These are phyloP conservation scores for Phoenix roebelenii DNA, from an alignment of 176 grass and related monocot genomes.

Conservation along the genomic window DNA sequence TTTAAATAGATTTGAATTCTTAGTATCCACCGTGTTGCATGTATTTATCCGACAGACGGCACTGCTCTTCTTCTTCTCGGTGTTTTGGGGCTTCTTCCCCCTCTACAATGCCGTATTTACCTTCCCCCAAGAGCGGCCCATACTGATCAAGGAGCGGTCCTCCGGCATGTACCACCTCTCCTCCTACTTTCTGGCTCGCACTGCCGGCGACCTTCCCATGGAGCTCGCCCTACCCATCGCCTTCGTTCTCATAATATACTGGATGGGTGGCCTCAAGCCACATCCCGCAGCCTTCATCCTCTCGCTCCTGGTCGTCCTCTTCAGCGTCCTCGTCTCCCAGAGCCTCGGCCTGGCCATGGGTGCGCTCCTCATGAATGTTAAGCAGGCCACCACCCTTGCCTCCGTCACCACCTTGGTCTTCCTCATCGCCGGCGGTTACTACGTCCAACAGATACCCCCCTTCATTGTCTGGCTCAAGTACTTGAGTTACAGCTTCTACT, in stretches of 20 bases:
- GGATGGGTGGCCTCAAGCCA: conserved; percentile 37
- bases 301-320: conserved; percentile 19
- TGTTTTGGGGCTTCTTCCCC: conserved; percentile 35
- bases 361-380: conserved; percentile 40
- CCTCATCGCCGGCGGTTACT: conserved; percentile 28
- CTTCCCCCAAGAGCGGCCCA: conserved; percentile 35
- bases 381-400: conserved; percentile 22
- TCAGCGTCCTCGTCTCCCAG: conserved; percentile 24
- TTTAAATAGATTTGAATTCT: too few species aligned
- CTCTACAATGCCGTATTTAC: conserved; percentile 31
- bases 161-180: conserved; percentile 39
- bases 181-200: conserved; percentile 27
- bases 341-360: conserved; percentile 37
- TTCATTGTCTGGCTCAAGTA: conserved; percentile 46
- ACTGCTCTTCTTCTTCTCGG: conserved; percentile 27
- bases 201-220: conserved; percentile 33
- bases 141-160: conserved; percentile 35
- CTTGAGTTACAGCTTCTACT: conserved; percentile 23
- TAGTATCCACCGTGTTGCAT: too few species aligned
- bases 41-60: conserved; percentile 13
- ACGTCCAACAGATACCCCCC: conserved; percentile 20
- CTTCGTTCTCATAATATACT: conserved; percentile 32
- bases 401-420: conserved; percentile 27
- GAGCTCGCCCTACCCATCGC: conserved; percentile 35
- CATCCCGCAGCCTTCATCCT: conserved; percentile 6